Conservation (phyloP, 73 alveolate genomes). For the Paramecium pentaurelia region DNA sequence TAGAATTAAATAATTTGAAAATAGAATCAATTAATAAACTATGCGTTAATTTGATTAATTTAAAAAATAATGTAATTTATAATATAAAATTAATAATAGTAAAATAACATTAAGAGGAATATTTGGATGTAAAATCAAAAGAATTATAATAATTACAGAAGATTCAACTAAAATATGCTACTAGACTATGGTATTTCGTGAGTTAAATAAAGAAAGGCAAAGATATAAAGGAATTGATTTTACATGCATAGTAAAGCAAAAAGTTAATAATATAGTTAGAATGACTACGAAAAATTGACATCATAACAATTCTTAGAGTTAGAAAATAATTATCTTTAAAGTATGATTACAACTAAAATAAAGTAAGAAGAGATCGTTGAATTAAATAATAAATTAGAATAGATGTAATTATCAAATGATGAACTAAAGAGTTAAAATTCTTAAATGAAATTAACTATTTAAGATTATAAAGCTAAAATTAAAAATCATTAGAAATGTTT, state of each 20-base stretch:
- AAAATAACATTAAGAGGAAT: neutral
- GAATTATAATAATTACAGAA: neutral
- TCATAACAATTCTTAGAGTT: neutral
- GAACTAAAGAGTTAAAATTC: neutral
- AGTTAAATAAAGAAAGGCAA: neutral
- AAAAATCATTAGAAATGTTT: neutral
- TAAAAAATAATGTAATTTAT: neutral
- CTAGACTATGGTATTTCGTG: neutral
- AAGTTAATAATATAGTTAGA: conserved; percentile 11
- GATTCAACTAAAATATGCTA: neutral
- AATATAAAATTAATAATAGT: neutral
- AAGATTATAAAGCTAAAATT: neutral
- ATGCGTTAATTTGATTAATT: neutral
- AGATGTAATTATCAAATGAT: neutral
- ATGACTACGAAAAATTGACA: neutral
- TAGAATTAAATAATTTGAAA: neutral
- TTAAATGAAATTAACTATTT: neutral
- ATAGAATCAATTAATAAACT: neutral
- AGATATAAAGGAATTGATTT: neutral
- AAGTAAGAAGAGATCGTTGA: neutral
- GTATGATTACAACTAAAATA: neutral
- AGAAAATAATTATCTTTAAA: neutral
- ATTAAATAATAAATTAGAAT: neutral
- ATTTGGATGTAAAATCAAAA: neutral
- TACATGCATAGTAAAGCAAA: conserved; percentile 16